Percentiles rank a stretch among this genome's conserved stretches.
phyloP scores from a whole-genome alignment of 345 rosid species.

The Odontarrhena argentea region DNA sequence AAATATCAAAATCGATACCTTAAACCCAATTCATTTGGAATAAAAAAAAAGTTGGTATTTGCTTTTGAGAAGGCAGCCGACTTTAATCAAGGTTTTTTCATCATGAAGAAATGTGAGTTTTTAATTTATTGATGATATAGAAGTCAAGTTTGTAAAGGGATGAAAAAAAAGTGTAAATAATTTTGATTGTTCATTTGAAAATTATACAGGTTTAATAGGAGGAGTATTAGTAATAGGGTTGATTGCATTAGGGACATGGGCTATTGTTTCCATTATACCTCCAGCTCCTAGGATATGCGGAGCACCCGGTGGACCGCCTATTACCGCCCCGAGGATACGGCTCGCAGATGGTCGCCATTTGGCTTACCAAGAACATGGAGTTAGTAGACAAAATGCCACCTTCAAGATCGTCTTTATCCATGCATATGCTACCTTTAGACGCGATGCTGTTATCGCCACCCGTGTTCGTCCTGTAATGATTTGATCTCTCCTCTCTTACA shows the following conservation, averaged over 20 bases:
- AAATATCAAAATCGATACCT: not conserved
- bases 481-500: constrained; percentile 4
- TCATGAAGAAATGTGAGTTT: constrained; percentile 38
- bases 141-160: not conserved
- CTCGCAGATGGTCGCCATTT: constrained; percentile 63
- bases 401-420: constrained; percentile 55
- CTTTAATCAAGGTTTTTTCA: not conserved
- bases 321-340: constrained; percentile 58
- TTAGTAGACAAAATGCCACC: constrained; percentile 52
- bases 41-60: constrained; percentile 22
- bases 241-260: constrained; percentile 51
- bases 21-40: constrained; percentile 19
- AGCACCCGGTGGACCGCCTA: constrained; percentile 51
- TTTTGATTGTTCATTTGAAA: constrained; percentile 1
- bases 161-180: not conserved
- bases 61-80: constrained; percentile 3
- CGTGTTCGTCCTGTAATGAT: constrained; percentile 41
- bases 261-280: constrained; percentile 48
- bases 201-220: constrained; percentile 11
- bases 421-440: constrained; percentile 51
- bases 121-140: not conserved
- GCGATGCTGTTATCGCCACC: constrained; percentile 45
- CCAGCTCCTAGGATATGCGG: constrained; percentile 55
- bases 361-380: constrained; percentile 63
- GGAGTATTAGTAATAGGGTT: constrained; percentile 24